Evolutionary conservation across 164 flowering plant genomes (phyloP), one percentile per base, ranked within the genome.

Genomic region (Tetracentron sinense): DNA sequence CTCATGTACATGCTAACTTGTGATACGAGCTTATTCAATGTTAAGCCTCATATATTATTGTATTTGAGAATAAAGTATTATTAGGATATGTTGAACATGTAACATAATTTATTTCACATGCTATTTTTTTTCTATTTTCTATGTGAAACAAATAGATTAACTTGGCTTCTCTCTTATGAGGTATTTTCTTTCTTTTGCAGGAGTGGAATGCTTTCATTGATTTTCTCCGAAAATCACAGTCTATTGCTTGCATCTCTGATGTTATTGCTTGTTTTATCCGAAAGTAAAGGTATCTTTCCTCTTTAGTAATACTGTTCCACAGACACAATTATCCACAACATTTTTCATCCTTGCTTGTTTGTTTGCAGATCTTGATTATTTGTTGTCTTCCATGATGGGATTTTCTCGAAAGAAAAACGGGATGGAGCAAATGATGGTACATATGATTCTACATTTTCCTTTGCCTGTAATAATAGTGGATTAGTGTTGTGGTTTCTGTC

Each of bases 241-340:
- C 63, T 80, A 48, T 23, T 74, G 70, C 70, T 85, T 28, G 74
- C 79, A 60, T 69, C 84, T 51, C 57, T 82, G 25, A 75, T 74
- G 73, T 65, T 85, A 49, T 73, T 83, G 68, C 59, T 85, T 50
- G 56, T 72, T 70, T 38, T 83, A 64, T 75, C 78, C 33, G 90
- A 83, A 68, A 75, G 66, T 68, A 62, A 74, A 81, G 90, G 87
- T 85, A 80, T 48, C 22, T 65, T 25, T 19, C n/a, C 17, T n/a
- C 44, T 56, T 28, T 25, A 26, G 25, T 23, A 58, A 30, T 33
- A 33, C 25, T 42, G n/a, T 52, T 15, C 14, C 6, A 23, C 4
- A 42, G 11, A 38, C 6, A 53, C 5, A 4, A 29, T 26, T 55
- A 5, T 20, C 60, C 23, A 29, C 21, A 42, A 33, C 28, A 22